Conservation (phyloP, 2,329 filamentous ascomycete species). For the Zasmidium cellare region DNA sequence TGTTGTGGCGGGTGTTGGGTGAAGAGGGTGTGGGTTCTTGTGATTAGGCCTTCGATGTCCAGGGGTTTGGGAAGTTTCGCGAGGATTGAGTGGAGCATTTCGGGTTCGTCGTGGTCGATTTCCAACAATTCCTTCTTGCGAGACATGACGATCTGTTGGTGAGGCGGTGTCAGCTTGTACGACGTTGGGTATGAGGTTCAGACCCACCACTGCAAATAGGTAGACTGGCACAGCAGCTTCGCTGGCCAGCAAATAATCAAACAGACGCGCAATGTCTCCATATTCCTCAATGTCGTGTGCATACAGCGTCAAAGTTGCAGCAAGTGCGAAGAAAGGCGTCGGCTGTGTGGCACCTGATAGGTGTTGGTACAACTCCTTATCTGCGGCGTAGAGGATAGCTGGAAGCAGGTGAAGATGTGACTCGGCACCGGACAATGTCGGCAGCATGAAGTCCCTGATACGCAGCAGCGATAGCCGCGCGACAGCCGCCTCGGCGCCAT, state of each 20-base stretch:
- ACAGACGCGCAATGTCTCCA: slow-evolving; percentile 82
- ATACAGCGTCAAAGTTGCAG: slow-evolving; percentile 93
- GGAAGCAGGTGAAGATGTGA: slow-evolving; percentile 86
- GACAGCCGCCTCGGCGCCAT: slow-evolving; percentile 62
- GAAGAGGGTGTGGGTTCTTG: slow-evolving; percentile 64
- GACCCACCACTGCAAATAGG: slow-evolving; percentile 68
- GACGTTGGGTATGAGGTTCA: background rate
- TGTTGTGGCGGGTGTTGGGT: slow-evolving; percentile 68
- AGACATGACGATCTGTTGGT: slow-evolving; percentile 68
- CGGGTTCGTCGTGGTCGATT: slow-evolving; percentile 77
- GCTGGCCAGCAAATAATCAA: slow-evolving; percentile 84
- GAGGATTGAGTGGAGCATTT: slow-evolving; percentile 87
- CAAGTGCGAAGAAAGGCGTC: slow-evolving; percentile 87
- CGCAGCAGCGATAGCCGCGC: slow-evolving; percentile 83
- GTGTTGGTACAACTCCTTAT: slow-evolving; percentile 71
- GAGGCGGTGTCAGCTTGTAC: slow-evolving; percentile 1
- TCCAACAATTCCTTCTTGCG: slow-evolving; percentile 83
- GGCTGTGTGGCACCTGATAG: slow-evolving; percentile 29
- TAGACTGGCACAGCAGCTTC: slow-evolving; percentile 90
- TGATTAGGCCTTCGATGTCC: slow-evolving; percentile 75
- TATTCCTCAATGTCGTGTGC: slow-evolving; percentile 94
- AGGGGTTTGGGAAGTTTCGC: slow-evolving; percentile 82
- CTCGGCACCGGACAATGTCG: slow-evolving; percentile 76
- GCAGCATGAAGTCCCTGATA: slow-evolving; percentile 97
- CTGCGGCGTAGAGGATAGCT: slow-evolving; percentile 71